Percentiles rank a stretch among this genome's conserved stretches.
Conservation (phyloP, 2,329 filamentous ascomycete species). For the Ramularia endophylla region DNA sequence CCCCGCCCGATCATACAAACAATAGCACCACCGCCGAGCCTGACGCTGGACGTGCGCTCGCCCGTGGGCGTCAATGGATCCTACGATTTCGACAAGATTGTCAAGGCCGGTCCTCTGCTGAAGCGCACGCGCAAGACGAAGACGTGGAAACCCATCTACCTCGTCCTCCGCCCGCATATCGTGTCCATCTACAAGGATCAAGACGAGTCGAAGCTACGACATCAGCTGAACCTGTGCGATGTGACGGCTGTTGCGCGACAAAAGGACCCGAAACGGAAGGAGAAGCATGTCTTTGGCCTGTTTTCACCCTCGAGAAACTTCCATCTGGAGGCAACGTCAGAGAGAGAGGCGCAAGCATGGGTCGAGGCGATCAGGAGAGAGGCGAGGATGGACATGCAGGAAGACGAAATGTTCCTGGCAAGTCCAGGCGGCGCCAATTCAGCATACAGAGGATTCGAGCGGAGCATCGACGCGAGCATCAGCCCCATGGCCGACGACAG, state of each 20-base stretch:
- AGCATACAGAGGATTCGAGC: constrained; percentile 38
- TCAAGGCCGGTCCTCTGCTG: constrained; percentile 80
- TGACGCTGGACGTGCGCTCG: constrained; percentile 60
- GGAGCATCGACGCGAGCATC: constrained; percentile 24
- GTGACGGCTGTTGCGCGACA: constrained; percentile 85
- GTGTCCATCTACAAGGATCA: constrained; percentile 91
- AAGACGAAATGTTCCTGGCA: constrained; percentile 72
- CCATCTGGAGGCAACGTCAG: constrained; percentile 72
- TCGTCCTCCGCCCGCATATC: constrained; percentile 84
- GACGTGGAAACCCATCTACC: constrained; percentile 85
- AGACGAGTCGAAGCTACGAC: constrained; percentile 80
- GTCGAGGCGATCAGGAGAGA: constrained; percentile 72
- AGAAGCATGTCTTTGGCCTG: constrained; percentile 81
- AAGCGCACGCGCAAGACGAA: constrained; percentile 94
- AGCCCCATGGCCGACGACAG: constrained; percentile 18
- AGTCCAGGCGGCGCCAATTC: constrained; percentile 55
- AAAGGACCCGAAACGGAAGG: constrained; percentile 81
- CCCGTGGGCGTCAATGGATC: constrained; percentile 92
- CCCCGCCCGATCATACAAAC: no score
- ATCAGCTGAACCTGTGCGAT: constrained; percentile 82
- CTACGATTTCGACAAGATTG: constrained; percentile 90
- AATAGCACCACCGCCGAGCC: no score
- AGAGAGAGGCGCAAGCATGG: constrained; percentile 78
- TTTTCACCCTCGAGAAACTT: constrained; percentile 90
- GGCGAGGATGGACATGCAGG: constrained; percentile 80